Base-by-base conservation (phyloP, 306 rosid genomes). In the Lotus japonicus region DNA sequence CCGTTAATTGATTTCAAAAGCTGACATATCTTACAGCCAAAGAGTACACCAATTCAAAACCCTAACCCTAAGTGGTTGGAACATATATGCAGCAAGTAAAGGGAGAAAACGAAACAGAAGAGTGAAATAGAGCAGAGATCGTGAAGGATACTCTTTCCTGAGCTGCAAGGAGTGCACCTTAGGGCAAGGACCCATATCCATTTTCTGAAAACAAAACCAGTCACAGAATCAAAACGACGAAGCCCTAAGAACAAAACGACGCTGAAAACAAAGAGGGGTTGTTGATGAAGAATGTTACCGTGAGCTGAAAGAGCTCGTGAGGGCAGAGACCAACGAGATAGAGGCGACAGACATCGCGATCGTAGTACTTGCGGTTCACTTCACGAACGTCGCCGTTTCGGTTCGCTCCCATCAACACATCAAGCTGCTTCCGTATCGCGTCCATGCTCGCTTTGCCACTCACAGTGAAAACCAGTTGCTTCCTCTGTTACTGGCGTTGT, bases 101-200 rank as follows among this genome's bases (percentile, higher is more conserved):
- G 4, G 8, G 1, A 31, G 2, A 39, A 38, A 59, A 55, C 3
- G 33, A 26, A 31, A 31, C 7, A 31, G 0, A 26, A 31, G 36
- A 11, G 53, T 42, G 4, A 11, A 49, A 1, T 11, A 16, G 11
- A 4, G 18, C 2, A 68, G 19, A 60, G 45, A 53, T 83, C 83
- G 58, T 16, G 15, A 87, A 86, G 95, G 97, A 95, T 95, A 95
- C 99, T 95, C 99, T 75, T 91, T 91, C 71, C 99, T 83, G 53
- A 95, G 92, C 86, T 91, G 99, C 84, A 95, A 76, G n/a, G 99
- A 95, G 77, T 95, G 99, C 6, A 91, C 95, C 84, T 95, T 95
- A 4, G 97, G 96, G 79, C 99, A 95, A 0, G 99, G 96, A 1
- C 99, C 97, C 99, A 91, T 95, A 64, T 95, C 97, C 97, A 95